phyloP scores from a whole-genome alignment of 1,139 yeast genomes.

The Geotrichum klebahnii region DNA sequence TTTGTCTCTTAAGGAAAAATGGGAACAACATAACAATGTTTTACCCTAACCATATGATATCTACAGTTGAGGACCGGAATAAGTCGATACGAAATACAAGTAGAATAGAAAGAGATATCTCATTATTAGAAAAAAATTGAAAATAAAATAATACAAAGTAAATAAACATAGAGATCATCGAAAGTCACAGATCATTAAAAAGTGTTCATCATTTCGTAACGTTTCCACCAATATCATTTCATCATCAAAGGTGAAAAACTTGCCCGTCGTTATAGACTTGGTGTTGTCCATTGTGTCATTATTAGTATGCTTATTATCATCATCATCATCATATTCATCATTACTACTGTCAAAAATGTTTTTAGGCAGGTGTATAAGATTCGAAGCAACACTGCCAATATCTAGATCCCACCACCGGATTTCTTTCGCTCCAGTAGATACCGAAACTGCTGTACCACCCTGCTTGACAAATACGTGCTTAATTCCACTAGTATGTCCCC shows the following conservation, averaged over 20 bases:
- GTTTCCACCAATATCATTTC: constrained; percentile 22
- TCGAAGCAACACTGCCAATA: constrained; percentile 2
- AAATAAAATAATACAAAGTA: not conserved
- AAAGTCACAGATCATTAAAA: constrained; percentile 22
- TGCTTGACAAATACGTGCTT: constrained; percentile 22
- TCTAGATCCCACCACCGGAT: constrained; percentile 26
- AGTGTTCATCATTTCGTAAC: constrained; percentile 12
- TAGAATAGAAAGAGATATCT: not conserved
- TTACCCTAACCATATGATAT: not conserved
- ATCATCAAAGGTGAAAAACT: constrained; percentile 22
- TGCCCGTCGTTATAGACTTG: constrained; percentile 15
- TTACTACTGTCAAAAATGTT: not conserved
- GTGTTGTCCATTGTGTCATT: too few species aligned
- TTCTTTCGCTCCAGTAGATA: constrained; percentile 24
- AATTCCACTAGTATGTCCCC: constrained; percentile 25
- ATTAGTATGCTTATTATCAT: not conserved
- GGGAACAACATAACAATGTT: not conserved
- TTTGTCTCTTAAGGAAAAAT: not conserved
- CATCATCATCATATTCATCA: not conserved
- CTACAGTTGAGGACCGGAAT: too few species aligned
- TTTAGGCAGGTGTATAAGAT: constrained; percentile 7
- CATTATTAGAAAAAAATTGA: not conserved
- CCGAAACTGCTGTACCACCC: constrained; percentile 26
- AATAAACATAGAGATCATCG: constrained; percentile 5
- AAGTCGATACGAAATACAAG: too few species aligned